Evolutionary conservation across 495 filamentous ascomycete species (phyloP), one percentile per base, ranked within the genome.

Genomic region (Lophium mytilinum): DNA sequence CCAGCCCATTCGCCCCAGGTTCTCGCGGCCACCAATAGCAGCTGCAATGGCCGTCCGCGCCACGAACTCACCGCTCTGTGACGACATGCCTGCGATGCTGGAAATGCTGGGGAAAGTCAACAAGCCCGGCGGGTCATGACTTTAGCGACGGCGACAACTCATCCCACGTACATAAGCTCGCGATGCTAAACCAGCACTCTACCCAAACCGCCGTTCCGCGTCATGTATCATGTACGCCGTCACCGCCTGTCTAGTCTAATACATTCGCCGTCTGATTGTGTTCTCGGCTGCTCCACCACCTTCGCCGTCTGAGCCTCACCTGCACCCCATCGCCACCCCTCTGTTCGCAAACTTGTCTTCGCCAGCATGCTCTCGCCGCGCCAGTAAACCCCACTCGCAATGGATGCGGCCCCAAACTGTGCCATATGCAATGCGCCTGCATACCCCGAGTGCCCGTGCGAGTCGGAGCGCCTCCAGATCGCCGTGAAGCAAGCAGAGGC

Each of bases 341-440:
- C 14, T 51, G 8, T 12, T 24, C 19, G 14, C 24, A n/a, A 51
- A 11, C 36, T 50, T 12, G 9, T n/a, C 14, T n/a, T 47, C 18
- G 21, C 43, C 15, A 19, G n/a, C 12, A 47, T 47, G 43, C 4
- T 19, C 15, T 47, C 43, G 12, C 43, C 10, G 21, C 14, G 10
- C n/a, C 19, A 57, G 37, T 61, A 51, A 57, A 21, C 17, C 39
- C 10, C 36, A 46, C 34, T 41, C n/a, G 55, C 51, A 9, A 66
- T 66, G 63, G 63, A 66, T 51, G 48, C 58, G 19, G 45, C 58
- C 52, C 84, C 84, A 39, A 83, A 85, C 72, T 87, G 84, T 71
- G 83, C 83, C 43, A 85, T 87, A 53, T 87, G 84, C 69, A 78
- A 79, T 69, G 76, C 77, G 63, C 82, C 84, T 37, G 71, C 76